phyloP scores from a whole-genome alignment of 257 asterid genomes.

The Rubia yunnanensis region DNA sequence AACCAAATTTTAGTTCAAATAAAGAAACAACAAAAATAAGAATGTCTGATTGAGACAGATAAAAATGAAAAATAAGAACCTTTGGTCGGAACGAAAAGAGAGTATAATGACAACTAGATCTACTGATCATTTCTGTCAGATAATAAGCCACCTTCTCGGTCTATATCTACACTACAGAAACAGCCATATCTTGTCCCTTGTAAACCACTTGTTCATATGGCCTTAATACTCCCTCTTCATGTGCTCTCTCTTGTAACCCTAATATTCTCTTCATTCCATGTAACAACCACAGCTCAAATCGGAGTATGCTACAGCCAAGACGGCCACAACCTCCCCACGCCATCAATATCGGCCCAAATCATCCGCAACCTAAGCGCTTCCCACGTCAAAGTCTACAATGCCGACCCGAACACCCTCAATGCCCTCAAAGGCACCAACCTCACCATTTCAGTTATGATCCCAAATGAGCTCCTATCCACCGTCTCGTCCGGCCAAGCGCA shows the following conservation, averaged over 20 bases:
- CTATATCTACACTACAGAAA: background rate
- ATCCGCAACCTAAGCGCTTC: constrained; percentile 21
- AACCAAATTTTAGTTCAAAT: too few species aligned
- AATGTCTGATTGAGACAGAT: too few species aligned
- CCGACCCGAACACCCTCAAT: constrained; percentile 45
- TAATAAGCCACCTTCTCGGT: background rate
- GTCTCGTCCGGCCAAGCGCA: constrained; percentile 39
- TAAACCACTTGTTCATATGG: background rate
- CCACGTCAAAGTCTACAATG: constrained; percentile 48
- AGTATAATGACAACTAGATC: too few species aligned
- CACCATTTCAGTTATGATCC: constrained; percentile 49
- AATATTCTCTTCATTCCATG: background rate
- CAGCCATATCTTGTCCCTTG: background rate
- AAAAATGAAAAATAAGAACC: too few species aligned
- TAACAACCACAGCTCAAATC: background rate
- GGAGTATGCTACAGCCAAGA: constrained; percentile 18
- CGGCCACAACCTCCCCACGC: constrained; percentile 14
- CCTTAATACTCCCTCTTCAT: background rate
- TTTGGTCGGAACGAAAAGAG: too few species aligned
- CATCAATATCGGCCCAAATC: constrained; percentile 8
- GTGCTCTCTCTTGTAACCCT: constrained; percentile 6
- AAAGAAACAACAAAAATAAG: too few species aligned
- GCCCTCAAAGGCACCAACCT: constrained; percentile 47
- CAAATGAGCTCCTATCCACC: constrained; percentile 39
- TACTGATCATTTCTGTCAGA: too few species aligned